A percentile compares a stretch with the other conserved stretches of the same genome.
These are phyloP conservation scores for Colletotrichum navitas DNA, from an alignment of 2,329 filamentous ascomycete species.

Conservation along the genomic window DNA sequence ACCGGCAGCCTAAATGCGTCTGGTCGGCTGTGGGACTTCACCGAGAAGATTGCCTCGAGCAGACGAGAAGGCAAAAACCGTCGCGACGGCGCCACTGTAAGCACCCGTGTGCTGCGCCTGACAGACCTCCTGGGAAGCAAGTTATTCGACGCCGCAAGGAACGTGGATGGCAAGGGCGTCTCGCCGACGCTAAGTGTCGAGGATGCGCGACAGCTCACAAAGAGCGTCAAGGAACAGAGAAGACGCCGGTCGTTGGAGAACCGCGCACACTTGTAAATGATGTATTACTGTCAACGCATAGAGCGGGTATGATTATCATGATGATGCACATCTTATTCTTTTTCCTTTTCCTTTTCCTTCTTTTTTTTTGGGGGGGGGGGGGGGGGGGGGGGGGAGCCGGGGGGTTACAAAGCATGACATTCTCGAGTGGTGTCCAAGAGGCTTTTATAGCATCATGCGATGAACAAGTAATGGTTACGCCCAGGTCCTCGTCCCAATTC, in stretches of 20 bases:
- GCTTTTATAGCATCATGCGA: slow-evolving; percentile 5
- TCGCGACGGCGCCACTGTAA: slow-evolving; percentile 91
- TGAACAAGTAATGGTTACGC: not conserved
- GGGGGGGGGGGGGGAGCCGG: no score
- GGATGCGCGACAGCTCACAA: slow-evolving; percentile 60
- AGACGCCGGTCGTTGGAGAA: slow-evolving; percentile 63
- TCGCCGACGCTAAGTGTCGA: slow-evolving; percentile 63
- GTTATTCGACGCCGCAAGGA: slow-evolving; percentile 72
- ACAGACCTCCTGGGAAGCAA: slow-evolving; percentile 79
- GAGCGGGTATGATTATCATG: slow-evolving; percentile 37
- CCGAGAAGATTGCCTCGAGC: slow-evolving; percentile 85
- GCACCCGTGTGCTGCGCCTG: slow-evolving; percentile 81
- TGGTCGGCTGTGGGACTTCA: slow-evolving; percentile 91
- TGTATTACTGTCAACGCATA: slow-evolving; percentile 35
- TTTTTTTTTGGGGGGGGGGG: no score
- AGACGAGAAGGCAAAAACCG: slow-evolving; percentile 95
- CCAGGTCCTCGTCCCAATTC: not conserved
- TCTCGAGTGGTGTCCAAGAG: not conserved
- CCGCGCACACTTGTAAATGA: slow-evolving; percentile 62
- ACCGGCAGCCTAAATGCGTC: slow-evolving; percentile 74
- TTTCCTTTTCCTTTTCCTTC: not conserved
- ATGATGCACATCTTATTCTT: slow-evolving; percentile 8
- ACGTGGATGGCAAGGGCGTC: slow-evolving; percentile 54
- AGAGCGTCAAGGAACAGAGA: slow-evolving; percentile 60
- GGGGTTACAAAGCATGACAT: slow-evolving; percentile 11